These are phyloP conservation scores for Lyophyllum semitale DNA, from an alignment of 768 basidiomycete species.

Conservation along the genomic window DNA sequence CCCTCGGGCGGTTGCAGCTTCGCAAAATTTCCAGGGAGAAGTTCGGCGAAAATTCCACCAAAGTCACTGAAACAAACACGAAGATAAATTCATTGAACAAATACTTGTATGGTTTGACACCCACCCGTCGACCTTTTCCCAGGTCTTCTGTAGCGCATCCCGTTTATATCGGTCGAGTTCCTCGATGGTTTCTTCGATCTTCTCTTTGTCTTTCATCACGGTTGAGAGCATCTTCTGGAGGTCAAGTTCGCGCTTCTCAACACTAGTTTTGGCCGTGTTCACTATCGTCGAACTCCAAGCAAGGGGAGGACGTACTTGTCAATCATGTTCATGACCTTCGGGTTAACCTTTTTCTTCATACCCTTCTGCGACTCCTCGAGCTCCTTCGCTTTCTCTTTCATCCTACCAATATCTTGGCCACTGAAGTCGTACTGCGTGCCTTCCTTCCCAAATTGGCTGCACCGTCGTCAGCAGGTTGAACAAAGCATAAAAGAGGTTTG, in stretches of 20 bases:
- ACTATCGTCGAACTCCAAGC: background rate
- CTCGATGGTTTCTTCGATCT: slow-evolving; percentile 92
- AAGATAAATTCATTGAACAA: background rate
- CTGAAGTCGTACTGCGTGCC: slow-evolving; percentile 84
- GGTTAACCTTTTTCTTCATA: slow-evolving; percentile 95
- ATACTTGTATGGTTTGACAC: slow-evolving; percentile 25
- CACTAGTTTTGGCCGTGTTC: slow-evolving; percentile 44
- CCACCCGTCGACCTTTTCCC: slow-evolving; percentile 93
- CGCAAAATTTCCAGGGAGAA: slow-evolving; percentile 94
- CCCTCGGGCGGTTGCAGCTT: slow-evolving; percentile 94
- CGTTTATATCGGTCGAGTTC: slow-evolving; percentile 94
- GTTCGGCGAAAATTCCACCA: slow-evolving; percentile 92
- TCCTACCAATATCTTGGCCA: slow-evolving; percentile 56
- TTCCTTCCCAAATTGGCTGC: slow-evolving; percentile 80
- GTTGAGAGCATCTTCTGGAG: slow-evolving; percentile 86
- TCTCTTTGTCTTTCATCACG: slow-evolving; percentile 89
- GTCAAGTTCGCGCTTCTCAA: slow-evolving; percentile 90
- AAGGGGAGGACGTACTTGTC: slow-evolving; percentile 63
- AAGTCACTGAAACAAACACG: slow-evolving; percentile 64
- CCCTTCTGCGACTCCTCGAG: slow-evolving; percentile 78
- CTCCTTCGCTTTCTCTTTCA: slow-evolving; percentile 68
- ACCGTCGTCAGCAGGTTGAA: background rate
- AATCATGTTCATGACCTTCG: slow-evolving; percentile 94
- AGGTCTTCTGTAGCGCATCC: slow-evolving; percentile 91
- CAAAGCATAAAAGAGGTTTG: background rate